Base-by-base conservation (phyloP, 805 yeast species). In the Metschnikowia bowlesiae region DNA sequence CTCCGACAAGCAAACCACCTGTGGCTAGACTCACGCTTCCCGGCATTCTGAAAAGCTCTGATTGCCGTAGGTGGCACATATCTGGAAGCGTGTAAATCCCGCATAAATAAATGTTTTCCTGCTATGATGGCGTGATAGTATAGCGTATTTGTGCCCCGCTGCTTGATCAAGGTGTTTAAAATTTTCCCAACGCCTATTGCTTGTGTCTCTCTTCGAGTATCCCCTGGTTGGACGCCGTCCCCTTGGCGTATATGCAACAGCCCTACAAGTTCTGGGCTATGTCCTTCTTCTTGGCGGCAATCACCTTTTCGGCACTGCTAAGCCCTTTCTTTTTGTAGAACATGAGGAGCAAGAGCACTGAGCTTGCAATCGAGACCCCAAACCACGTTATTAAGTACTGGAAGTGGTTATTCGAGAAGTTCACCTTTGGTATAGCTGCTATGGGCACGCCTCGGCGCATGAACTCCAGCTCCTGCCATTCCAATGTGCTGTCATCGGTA, bases 341-440 rank as follows among this genome's bases (percentile, higher is more conserved):
- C 16, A 61, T 57, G 54, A 68, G 73, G 11, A 62, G 40, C 50
- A 94, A 75, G 68, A 89, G 79, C 33, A 85, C 80, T 0, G 90
- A 60, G 35, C 96, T 85, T 36, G 88, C 79, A 38, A 87, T 60
- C 1, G 90, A 82, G 39, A 92, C 78, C 0, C 97, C 96, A 65
- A 88, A 92, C 99, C 99, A 94, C 0, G 99, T 94, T 18, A 89
- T 82, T 62, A 94, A 71, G 65, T 94, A 94, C 66, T 92, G 96
- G 66, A 91, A 69, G 64, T 94, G 99, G 63, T 90, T 89, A 66
- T 94, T 94, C 53, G 86, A 83, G 63, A 89, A 78, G 57, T 84
- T 91, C 33, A 92, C 81, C 58, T 81, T 82, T n/a, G 97, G 91
- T 8, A 75, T 69, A 48, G 85, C 83, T 1, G 96, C 99, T 9